Evolutionary conservation across 2,329 filamentous ascomycete genomes (phyloP), one percentile per base, ranked within the genome.

Genomic region (Fusarium penzigii): DNA sequence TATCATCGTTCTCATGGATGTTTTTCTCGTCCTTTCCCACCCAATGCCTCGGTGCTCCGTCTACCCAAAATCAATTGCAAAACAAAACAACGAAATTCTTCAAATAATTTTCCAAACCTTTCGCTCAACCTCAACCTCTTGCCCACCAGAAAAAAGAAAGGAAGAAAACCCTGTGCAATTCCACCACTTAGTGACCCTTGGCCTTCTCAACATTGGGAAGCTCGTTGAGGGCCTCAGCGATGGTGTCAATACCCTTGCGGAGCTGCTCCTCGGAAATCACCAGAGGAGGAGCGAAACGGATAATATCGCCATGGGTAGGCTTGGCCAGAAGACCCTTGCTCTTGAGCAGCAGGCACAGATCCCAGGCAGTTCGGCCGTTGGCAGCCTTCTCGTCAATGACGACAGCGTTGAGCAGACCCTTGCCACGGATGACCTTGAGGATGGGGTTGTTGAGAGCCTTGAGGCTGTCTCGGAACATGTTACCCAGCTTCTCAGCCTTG

Each of bases 291-390:
- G 94, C 94, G 56, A 99, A 88, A 52, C 94, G 89, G 70, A 99
- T 99, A 72, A 99, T 97, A 75, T 97, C 97, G 68, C 96, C 88
- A 74, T 99, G 94, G 7, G 94, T 99, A 29, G 94, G 94, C 83
- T 99, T 99, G 66, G 94, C 94, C 82, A 99, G 72, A 51, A 99
- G 77, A 53, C 94, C 94, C 82, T 97, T 97, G 73, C 88, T 85
- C 81, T 97, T 97, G 77, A 97, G 85, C 68, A 97, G 75, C 79
- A 99, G 85, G 74, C 94, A 99, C 60, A 99, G 78, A 74, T 99
- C 93, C 94, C 94, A 99, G 10, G 94, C 94, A 45, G 87, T 88
- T 71, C 92, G 88, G 40, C 93, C 93, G 53, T 85, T 85, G 25
- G 92, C 88, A 72, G 90, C 88, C 49, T 81, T 80, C 77, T 99